Base-by-base conservation (phyloP, 768 basidiomycete species). In the Phaffia australis region DNA sequence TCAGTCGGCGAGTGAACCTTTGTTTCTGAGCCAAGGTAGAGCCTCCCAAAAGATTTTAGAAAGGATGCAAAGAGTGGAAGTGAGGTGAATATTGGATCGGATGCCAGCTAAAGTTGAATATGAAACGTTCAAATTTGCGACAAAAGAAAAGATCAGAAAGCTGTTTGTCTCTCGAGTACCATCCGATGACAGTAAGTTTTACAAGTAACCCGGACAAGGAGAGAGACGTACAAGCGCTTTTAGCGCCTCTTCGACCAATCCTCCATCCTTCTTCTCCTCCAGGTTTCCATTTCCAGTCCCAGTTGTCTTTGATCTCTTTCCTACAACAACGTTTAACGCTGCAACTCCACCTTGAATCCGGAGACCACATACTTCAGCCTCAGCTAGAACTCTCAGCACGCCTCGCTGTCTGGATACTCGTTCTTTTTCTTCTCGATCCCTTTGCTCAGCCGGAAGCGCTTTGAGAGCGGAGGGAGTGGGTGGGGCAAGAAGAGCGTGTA, bases 61-160 rank as follows among this genome's bases (percentile, higher is more conserved):
- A 98, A 98, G 0, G 87, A 91, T 9, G 89, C 83, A 42, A 97
- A 81, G 55, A 99, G 80, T 0, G 95, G 95, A 23, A 98, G 78
- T 8, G 94, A 95, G 15, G 86, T 87, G 49, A 90, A 79, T 25
- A 82, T 82, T 2, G 92, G 87, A 73, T 97, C 93, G 73, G 87
- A 87, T 1, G 89, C 88, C 55, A 97, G 77, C 92, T 97, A 56
- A 6, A 19, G 60, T 55, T 65, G 46, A 55, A 63, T 2, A 51
- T 3, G 21, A 54, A 9, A 30, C 21, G 8, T 42, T 56, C 18
- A 21, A 48, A 21, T 42, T 19, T 27, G 29, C 52, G 71, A 30
- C 19, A 48, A 69, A 68, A 65, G 49, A 9, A 54, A 29, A 54
- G 15, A 35, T 32, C 48, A 27, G 27, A 42, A 42, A 11, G 11